A percentile compares a stretch with the other conserved stretches of the same genome.
These are phyloP conservation scores for Lasiodiplodia gonubiensis DNA, from an alignment of 2,329 filamentous ascomycete species.

Conservation along the genomic window DNA sequence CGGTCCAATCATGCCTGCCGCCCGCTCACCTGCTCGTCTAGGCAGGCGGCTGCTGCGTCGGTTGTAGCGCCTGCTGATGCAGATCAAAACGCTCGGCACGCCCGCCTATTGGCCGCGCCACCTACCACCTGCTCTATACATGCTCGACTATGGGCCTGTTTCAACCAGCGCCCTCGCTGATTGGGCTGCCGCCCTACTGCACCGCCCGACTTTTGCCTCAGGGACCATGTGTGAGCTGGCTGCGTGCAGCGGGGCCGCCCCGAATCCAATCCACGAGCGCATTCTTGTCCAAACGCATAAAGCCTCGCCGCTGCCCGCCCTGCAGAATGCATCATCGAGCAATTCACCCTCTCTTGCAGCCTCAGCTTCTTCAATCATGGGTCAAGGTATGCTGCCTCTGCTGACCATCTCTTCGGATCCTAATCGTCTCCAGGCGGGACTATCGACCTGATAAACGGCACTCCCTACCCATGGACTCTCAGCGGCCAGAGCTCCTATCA, in stretches of 20 bases:
- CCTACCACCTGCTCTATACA: conserved; percentile 8
- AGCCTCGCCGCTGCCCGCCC: neutral
- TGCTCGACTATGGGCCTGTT: conserved; percentile 8
- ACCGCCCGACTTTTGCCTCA: conserved; percentile 11
- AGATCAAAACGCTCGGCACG: conserved; percentile 4
- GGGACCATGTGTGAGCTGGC: conserved; percentile 11
- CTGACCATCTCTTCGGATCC: neutral
- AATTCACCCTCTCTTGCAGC: conserved; percentile 5
- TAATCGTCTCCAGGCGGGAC: conserved; percentile 38
- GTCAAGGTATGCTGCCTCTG: conserved; percentile 25
- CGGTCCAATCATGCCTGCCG: conserved; percentile 26
- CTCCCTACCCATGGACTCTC: conserved; percentile 46
- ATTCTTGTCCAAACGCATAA: neutral
- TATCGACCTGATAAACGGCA: conserved; percentile 49
- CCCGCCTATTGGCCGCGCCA: conserved; percentile 1
- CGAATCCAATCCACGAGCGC: conserved; percentile 10
- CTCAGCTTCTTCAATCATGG: conserved; percentile 15
- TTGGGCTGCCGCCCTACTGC: neutral
- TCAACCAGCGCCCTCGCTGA: conserved; percentile 4
- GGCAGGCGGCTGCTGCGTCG: conserved; percentile 1
- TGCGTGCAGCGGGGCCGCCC: conserved; percentile 6
- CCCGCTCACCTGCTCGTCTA: conserved; percentile 14
- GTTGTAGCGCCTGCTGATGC: conserved; percentile 24
- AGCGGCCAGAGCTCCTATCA: conserved; percentile 43
- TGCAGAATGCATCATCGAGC: neutral